Base-by-base conservation (phyloP, 2,329 filamentous ascomycete genomes). In the Pseudogymnoascus sp. region DNA sequence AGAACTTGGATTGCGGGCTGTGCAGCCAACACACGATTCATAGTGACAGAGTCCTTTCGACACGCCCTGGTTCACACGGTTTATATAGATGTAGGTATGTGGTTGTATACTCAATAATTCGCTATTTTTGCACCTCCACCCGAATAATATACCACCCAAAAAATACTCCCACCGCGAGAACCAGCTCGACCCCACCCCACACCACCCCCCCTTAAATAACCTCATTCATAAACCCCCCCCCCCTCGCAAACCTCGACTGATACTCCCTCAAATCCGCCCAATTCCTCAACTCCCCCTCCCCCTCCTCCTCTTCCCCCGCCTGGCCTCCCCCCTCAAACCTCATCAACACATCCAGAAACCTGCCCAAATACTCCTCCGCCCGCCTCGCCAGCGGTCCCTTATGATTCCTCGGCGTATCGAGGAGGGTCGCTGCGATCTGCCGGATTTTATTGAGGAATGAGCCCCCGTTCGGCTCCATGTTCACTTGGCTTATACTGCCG, bases 251-350 rank as follows among this genome's bases (percentile, higher is more conserved):
- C 63, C 86, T 85, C 66, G 87, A 75, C 74, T 95, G 91, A 67
- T 90, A 89, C 61, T 93, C 88, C 64, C 89, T 82, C 67, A 96
- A 75, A 72, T 89, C 90, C 0, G 89, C 88, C 91, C 91, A 96
- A 64, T 85, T 81, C 18, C 84, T 80, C 67, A 94, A 75, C 74
- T 94, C 90, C 61, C 88, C 83, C 70, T 93, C 89, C 68, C 94
- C 90, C 40, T 87, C 84, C 66, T 89, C 80, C 18, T 80, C 72
- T 3, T 69, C 69, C 63, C 63, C 53, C 65, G 14, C 37, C 56
- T 10, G 50, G 16, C 69, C 68, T 0, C 63, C 70, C 1, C 50
- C 50, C 73, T 94, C 90, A 14, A 95, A 77, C 69, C 87, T 87
- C 69, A 88, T 82, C 5, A 95, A 77, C 8, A 92, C 86, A 40